These are phyloP conservation scores for Globisporangium cystogenes DNA, from an alignment of 352 stramenopile genomes.

Conservation along the genomic window DNA sequence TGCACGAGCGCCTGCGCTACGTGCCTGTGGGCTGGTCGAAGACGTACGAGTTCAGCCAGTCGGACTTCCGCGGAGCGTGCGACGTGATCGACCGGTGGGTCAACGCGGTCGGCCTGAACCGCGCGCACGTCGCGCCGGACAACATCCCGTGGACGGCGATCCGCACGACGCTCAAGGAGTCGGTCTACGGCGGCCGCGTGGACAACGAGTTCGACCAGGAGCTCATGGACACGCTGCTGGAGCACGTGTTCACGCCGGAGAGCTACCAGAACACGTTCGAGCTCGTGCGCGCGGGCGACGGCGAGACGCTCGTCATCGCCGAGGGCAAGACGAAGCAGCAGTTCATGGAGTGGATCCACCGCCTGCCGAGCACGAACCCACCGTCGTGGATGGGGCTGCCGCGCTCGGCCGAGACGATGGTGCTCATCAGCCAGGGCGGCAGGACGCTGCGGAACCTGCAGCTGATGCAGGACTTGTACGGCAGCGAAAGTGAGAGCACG, in stretches of 20 bases:
- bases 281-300: slow-evolving; percentile 39
- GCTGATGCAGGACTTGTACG: slow-evolving; percentile 79
- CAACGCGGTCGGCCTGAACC: slow-evolving; percentile 75
- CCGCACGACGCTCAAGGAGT: slow-evolving; percentile 93
- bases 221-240: slow-evolving; percentile 93
- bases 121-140: slow-evolving; percentile 91
- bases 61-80: slow-evolving; percentile 95
- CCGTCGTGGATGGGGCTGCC: slow-evolving; percentile 92
- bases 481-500: slow-evolving; percentile 39
- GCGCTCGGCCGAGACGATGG: slow-evolving; percentile 88
- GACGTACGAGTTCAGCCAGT: slow-evolving; percentile 99
- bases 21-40: slow-evolving; percentile 98
- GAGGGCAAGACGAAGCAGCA: slow-evolving; percentile 90
- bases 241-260: slow-evolving; percentile 91
- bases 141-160: slow-evolving; percentile 98
- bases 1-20: slow-evolving; percentile 98
- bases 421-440: slow-evolving; percentile 77
- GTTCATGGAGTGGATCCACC: slow-evolving; percentile 89
- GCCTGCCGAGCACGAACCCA: slow-evolving; percentile 86
- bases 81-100: slow-evolving; percentile 98
- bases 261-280: slow-evolving; percentile 91
- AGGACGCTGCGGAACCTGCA: slow-evolving; percentile 80
- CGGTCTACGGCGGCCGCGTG: slow-evolving; percentile 97
- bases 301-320: slow-evolving; percentile 64
- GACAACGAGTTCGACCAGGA: slow-evolving; percentile 96